Percentiles rank a stretch among this genome's conserved stretches.
These are phyloP conservation scores for Ogataea corticis DNA, from an alignment of 805 yeast genomes.

Conservation along the genomic window DNA sequence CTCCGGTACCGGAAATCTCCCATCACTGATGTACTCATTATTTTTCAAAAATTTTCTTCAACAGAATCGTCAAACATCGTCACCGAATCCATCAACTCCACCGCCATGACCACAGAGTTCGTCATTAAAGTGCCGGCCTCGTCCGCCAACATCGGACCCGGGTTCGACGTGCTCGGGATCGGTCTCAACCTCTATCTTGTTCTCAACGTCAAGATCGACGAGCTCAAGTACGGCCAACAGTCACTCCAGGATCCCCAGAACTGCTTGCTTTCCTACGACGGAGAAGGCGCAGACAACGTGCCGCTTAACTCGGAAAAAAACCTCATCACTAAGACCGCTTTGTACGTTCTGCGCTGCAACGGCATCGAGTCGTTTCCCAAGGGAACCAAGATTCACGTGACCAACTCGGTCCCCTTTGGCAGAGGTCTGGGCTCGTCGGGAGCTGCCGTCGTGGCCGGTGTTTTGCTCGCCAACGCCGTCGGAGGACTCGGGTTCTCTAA, in stretches of 20 bases:
- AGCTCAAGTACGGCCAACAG: slow-evolving; percentile 42
- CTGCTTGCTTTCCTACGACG: slow-evolving; percentile 64
- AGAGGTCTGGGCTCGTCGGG: slow-evolving; percentile 98
- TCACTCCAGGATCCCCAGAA: slow-evolving; percentile 64
- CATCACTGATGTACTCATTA: too few relatives aligned
- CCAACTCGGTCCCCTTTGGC: slow-evolving; percentile 93
- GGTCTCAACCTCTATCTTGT: slow-evolving; percentile 78
- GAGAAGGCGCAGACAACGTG: slow-evolving; percentile 80
- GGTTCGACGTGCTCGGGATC: slow-evolving; percentile 94
- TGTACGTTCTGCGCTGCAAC: slow-evolving; percentile 86
- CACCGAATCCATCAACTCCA: not conserved
- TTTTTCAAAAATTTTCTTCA: not conserved
- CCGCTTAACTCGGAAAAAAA: slow-evolving; percentile 79
- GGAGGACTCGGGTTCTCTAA: slow-evolving; percentile 73
- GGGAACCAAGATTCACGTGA: slow-evolving; percentile 79
- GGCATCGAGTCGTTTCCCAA: slow-evolving; percentile 72
- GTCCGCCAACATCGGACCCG: slow-evolving; percentile 97
- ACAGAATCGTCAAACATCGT: not conserved
- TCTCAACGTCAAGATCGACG: slow-evolving; percentile 66
- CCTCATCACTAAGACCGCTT: slow-evolving; percentile 88
- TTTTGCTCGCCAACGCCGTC: slow-evolving; percentile 80
- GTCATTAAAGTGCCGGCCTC: slow-evolving; percentile 87
- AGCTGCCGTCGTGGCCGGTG: slow-evolving; percentile 98
- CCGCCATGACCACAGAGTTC: slow-evolving; percentile 40
- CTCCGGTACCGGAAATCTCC: slow-evolving; percentile 4